Evolutionary conservation across 2,329 filamentous ascomycete species (phyloP).

Genomic region (Colletotrichum sp.): DNA sequence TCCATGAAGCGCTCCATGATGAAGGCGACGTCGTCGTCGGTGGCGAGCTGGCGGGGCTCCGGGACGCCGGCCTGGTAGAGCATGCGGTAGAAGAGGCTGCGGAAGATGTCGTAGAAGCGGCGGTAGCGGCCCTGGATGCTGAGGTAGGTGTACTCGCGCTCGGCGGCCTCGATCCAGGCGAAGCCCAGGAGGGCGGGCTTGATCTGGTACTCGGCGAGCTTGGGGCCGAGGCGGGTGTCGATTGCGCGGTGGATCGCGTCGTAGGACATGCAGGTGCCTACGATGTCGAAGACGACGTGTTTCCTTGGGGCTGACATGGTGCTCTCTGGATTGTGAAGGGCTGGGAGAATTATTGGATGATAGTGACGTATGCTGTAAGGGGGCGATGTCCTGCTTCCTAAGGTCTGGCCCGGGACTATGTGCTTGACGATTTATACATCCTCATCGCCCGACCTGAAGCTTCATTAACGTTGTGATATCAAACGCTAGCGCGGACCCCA

Average conservation of each 20-base stretch:
- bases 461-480: neutral
- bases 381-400: neutral
- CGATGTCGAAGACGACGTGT: slow-evolving; percentile 56
- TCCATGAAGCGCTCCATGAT: slow-evolving; percentile 42
- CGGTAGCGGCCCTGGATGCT: slow-evolving; percentile 47
- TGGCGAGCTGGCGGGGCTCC: slow-evolving; percentile 45
- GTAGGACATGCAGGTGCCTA: slow-evolving; percentile 55
- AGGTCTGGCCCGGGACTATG: neutral
- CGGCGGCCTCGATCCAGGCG: slow-evolving; percentile 49
- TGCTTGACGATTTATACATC: neutral
- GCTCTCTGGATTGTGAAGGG: neutral
- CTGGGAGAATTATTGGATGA: neutral
- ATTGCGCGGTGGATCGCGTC: slow-evolving; percentile 46
- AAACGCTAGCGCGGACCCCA: neutral
- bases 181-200: slow-evolving; percentile 47
- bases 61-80: slow-evolving; percentile 47
- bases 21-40: slow-evolving; percentile 43
- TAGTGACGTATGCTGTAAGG: neutral
- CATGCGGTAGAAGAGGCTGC: slow-evolving; percentile 52
- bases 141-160: slow-evolving; percentile 55
- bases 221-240: slow-evolving; percentile 42
- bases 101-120: slow-evolving; percentile 46
- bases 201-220: slow-evolving; percentile 41
- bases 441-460: neutral
- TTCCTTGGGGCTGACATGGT: slow-evolving; percentile 28